These are phyloP conservation scores for Agrostemma githago DNA, from an alignment of 148 eudicot species.

Conservation along the genomic window DNA sequence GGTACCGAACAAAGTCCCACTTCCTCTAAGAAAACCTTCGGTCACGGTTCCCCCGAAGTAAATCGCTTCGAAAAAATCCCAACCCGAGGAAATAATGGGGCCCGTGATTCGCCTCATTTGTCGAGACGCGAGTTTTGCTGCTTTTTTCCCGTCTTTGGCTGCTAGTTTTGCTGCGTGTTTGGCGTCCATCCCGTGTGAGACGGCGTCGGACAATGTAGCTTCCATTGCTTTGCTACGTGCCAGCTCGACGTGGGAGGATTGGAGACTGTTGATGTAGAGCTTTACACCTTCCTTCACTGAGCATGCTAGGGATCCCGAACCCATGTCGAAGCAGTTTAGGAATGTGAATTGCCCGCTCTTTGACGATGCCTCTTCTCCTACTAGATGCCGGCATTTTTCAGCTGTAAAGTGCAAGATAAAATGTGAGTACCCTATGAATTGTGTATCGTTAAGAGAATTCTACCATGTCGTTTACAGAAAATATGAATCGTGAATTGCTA, in stretches of 20 bases:
- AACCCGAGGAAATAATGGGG: conserved; percentile 66
- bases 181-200: conserved; percentile 49
- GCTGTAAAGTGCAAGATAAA: conserved; percentile 36
- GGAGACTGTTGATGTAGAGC: conserved; percentile 55
- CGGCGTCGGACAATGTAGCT: conserved; percentile 41
- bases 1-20: conserved; percentile 72
- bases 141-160: conserved; percentile 60
- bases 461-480: too few relatives aligned
- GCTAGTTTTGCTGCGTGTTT: conserved; percentile 62
- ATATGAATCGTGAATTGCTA: too few relatives aligned
- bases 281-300: conserved; percentile 65
- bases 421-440: background rate
- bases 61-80: conserved; percentile 88
- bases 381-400: conserved; percentile 74
- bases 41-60: conserved; percentile 66
- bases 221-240: conserved; percentile 54
- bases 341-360: conserved; percentile 67
- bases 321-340: conserved; percentile 67
- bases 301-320: conserved; percentile 70
- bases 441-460: too few relatives aligned
- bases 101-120: conserved; percentile 62
- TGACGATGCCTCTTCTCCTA: conserved; percentile 65
- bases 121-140: conserved; percentile 63
- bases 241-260: conserved; percentile 59
- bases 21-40: conserved; percentile 68